Evolutionary conservation across 768 basidiomycete species (phyloP).

Genomic region (Termitomyces titanicus): DNA sequence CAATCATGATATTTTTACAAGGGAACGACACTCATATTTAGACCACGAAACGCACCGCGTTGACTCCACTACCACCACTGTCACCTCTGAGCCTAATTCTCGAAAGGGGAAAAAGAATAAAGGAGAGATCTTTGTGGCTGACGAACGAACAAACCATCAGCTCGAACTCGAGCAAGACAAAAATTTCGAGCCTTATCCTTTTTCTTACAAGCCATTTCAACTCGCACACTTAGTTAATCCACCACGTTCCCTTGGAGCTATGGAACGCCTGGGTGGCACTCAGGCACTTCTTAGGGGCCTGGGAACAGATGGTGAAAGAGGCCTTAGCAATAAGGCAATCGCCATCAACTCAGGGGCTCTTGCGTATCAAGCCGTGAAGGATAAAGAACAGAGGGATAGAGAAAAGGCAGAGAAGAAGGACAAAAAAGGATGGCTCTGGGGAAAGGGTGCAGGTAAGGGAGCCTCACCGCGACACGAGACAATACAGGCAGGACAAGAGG

Average conservation of each 20-base stretch:
- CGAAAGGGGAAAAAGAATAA: constrained; percentile 24
- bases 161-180: constrained; percentile 35
- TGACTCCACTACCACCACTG: constrained; percentile 31
- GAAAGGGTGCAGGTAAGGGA: constrained; percentile 20
- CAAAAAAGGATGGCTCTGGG: constrained; percentile 9
- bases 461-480: constrained; percentile 26
- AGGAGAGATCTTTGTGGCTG: constrained; percentile 19
- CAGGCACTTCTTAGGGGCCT: constrained; percentile 65
- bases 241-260: constrained; percentile 60
- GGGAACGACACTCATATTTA: constrained; percentile 17
- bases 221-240: constrained; percentile 90
- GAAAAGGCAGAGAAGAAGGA: constrained; percentile 14
- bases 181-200: constrained; percentile 61
- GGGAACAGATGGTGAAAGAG: constrained; percentile 57
- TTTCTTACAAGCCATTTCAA: constrained; percentile 65
- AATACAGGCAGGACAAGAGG: constrained; percentile 12
- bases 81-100: constrained; percentile 21
- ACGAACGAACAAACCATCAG: constrained; percentile 30
- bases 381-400: constrained; percentile 9
- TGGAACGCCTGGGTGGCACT: constrained; percentile 71
- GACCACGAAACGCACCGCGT: constrained; percentile 32
- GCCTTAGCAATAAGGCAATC: constrained; percentile 31
- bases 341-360: constrained; percentile 11
- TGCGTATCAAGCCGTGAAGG: constrained; percentile 8
- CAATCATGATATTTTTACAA: constrained; percentile 14